phyloP scores from a whole-genome alignment of 768 basidiomycete species.

The Boletus pseudopeckii region DNA sequence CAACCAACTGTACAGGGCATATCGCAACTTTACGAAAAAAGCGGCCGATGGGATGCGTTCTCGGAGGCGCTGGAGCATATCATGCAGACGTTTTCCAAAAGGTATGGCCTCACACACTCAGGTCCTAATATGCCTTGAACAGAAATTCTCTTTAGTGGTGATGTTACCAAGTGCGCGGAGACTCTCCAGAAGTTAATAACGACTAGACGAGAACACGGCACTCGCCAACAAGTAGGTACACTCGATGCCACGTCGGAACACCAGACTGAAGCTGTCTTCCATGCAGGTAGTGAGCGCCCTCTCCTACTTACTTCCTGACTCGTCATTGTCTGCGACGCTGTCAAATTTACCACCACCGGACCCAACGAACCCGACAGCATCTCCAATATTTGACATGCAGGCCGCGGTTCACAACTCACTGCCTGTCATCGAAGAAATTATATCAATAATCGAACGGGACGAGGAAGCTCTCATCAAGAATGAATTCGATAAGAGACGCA shows the following conservation, averaged over 20 bases:
- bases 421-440: slow-evolving; percentile 68
- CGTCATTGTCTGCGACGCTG: slow-evolving; percentile 59
- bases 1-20: slow-evolving; percentile 52
- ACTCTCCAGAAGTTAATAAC: slow-evolving; percentile 73
- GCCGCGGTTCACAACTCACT: slow-evolving; percentile 66
- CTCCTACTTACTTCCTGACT: slow-evolving; percentile 69
- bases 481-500: slow-evolving; percentile 77
- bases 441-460: slow-evolving; percentile 56
- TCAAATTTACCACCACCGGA: slow-evolving; percentile 70
- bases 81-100: slow-evolving; percentile 53
- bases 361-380: slow-evolving; percentile 65
- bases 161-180: slow-evolving; percentile 78
- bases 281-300: slow-evolving; percentile 65
- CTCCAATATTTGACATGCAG: slow-evolving; percentile 57
- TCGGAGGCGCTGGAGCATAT: slow-evolving; percentile 51
- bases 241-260: background rate
- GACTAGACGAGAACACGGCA: slow-evolving; percentile 57
- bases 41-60: slow-evolving; percentile 55
- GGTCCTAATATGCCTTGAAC: background rate
- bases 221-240: slow-evolving; percentile 49
- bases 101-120: slow-evolving; percentile 39
- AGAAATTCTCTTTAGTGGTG: slow-evolving; percentile 48
- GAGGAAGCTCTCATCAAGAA: slow-evolving; percentile 56
- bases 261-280: background rate
- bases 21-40: slow-evolving; percentile 66